Conservation (phyloP, 148 eudicot species). For the Rhododendron simsii region DNA sequence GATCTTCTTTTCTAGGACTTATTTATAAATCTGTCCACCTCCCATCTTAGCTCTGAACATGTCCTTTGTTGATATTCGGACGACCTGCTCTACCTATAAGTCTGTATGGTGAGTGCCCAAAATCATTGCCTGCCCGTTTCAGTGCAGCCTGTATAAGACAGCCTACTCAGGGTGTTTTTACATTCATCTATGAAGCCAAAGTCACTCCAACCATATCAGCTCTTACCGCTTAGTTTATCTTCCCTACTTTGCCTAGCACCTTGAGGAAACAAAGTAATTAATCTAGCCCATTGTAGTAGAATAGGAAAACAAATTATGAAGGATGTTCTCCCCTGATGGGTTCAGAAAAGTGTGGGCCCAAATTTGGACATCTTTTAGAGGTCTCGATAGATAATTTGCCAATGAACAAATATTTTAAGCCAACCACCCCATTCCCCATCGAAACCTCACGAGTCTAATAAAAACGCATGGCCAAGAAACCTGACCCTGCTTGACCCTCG, state of each 20-base stretch:
- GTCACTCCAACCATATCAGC: conserved; percentile 1
- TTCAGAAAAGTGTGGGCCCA: neutral
- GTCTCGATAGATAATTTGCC: neutral
- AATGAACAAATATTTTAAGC: neutral
- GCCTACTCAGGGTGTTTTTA: neutral
- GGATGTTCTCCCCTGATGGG: neutral
- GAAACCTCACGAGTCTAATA: neutral
- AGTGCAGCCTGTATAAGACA: neutral
- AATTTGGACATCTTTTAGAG: neutral
- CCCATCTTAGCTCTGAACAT: neutral
- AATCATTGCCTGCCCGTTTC: neutral
- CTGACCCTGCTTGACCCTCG: neutral
- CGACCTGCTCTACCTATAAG: neutral
- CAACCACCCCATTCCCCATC: neutral
- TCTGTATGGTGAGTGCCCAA: neutral
- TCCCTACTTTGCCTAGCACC: neutral
- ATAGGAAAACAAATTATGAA: neutral
- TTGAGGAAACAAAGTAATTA: neutral
- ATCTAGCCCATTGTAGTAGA: neutral
- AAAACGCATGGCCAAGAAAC: neutral
- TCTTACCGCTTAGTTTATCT: neutral
- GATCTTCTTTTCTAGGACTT: neutral
- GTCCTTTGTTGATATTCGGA: neutral
- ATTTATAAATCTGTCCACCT: neutral
- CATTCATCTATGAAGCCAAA: neutral